Evolutionary conservation across 2,329 filamentous ascomycete species (phyloP).

Genomic region (Pseudopithomyces chartarum): DNA sequence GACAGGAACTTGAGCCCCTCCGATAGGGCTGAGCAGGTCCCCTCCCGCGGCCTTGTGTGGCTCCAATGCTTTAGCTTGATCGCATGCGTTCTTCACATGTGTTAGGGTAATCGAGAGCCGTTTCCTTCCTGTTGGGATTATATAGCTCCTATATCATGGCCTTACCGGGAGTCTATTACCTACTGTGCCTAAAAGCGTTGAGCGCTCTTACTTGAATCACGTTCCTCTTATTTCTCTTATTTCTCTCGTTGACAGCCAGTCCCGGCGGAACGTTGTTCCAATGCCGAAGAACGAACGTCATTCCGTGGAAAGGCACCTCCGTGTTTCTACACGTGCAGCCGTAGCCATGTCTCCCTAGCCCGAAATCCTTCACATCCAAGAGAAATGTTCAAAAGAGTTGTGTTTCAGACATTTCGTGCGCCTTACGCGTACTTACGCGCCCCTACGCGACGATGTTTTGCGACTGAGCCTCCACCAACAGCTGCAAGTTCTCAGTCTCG

Average conservation of each 20-base stretch:
- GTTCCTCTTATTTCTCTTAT: neutral
- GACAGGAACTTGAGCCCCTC: neutral
- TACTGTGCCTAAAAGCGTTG: too few relatives aligned
- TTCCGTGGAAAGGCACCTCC: neutral
- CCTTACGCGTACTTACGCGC: conserved; percentile 5
- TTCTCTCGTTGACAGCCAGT: neutral
- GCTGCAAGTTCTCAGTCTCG: conserved; percentile 33
- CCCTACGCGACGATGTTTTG: conserved; percentile 20
- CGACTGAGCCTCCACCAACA: conserved; percentile 18
- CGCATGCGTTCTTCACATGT: too few relatives aligned
- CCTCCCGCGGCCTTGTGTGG: too few relatives aligned
- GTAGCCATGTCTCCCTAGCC: neutral
- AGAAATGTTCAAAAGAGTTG: conserved; percentile 14
- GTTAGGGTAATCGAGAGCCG: too few relatives aligned
- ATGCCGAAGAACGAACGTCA: conserved; percentile 1
- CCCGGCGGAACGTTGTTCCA: conserved; percentile 1
- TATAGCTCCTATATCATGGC: too few relatives aligned
- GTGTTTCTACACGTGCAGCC: neutral
- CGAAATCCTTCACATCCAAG: neutral
- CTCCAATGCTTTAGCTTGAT: too few relatives aligned
- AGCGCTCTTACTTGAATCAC: too few relatives aligned
- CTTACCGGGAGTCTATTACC: too few relatives aligned
- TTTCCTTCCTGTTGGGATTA: too few relatives aligned
- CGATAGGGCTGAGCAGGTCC: neutral
- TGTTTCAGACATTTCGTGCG: conserved; percentile 12